Percentiles rank a stretch among this genome's conserved stretches.
Evolutionary conservation across 2,329 filamentous ascomycete species (phyloP).

Genomic region (Fusarium sororula): DNA sequence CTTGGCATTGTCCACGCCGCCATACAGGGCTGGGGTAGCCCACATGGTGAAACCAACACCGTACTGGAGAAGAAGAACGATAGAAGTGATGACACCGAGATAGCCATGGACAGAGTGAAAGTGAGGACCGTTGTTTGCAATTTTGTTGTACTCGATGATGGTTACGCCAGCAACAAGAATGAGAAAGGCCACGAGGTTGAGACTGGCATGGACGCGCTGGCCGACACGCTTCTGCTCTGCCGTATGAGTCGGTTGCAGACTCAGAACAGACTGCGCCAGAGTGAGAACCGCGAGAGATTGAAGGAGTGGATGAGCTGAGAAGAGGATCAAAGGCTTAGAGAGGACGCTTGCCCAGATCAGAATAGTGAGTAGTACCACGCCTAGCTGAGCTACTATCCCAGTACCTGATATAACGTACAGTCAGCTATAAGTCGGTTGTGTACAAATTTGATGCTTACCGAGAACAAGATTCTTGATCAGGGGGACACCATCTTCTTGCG

Average conservation of each 20-base stretch:
- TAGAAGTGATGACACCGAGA: slow-evolving; percentile 80
- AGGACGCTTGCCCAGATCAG: slow-evolving; percentile 84
- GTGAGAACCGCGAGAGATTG: slow-evolving; percentile 74
- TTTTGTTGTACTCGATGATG: slow-evolving; percentile 87
- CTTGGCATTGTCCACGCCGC: slow-evolving; percentile 82
- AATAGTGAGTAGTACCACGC: slow-evolving; percentile 76
- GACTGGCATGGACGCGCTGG: slow-evolving; percentile 69
- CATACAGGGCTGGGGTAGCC: slow-evolving; percentile 77
- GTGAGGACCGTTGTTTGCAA: slow-evolving; percentile 70
- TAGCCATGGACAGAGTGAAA: slow-evolving; percentile 85
- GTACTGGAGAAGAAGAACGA: slow-evolving; percentile 76
- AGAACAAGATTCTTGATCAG: slow-evolving; percentile 77
- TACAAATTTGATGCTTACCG: slow-evolving; percentile 60
- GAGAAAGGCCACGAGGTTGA: slow-evolving; percentile 73
- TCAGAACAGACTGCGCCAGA: slow-evolving; percentile 80
- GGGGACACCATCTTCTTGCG: slow-evolving; percentile 70
- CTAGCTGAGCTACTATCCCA: slow-evolving; percentile 80
- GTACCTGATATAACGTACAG: slow-evolving; percentile 67
- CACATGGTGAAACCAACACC: slow-evolving; percentile 85
- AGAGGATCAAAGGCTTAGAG: slow-evolving; percentile 75
- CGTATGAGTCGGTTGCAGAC: slow-evolving; percentile 88
- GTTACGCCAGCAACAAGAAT: slow-evolving; percentile 71
- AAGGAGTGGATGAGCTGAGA: slow-evolving; percentile 86
- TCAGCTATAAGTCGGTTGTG: neutral
- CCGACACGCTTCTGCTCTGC: slow-evolving; percentile 74